Base-by-base conservation (phyloP, 768 basidiomycete genomes). In the Sporobolomyces phaffii region DNA sequence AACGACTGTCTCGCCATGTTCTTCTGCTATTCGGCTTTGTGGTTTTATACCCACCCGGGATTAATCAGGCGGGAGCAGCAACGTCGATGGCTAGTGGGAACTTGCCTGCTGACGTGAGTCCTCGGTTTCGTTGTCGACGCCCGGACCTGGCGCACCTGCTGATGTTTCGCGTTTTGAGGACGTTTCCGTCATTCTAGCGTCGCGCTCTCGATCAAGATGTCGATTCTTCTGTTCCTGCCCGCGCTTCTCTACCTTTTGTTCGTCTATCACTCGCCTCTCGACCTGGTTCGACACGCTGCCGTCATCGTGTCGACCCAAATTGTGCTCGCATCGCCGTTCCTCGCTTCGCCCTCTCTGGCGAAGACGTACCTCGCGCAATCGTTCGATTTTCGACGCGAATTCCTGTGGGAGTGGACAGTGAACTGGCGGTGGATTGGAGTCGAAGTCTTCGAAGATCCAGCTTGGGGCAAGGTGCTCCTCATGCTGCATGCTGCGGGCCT, bases 371-470 rank as follows among this genome's bases (percentile, higher is more conserved):
- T 53, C 52, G 52, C 52, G 20, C 75, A 81, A n/a, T 2, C 84
- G 3, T 99, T 94, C 76, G 86, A 98, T 75, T 81, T 99, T 62
- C 85, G 85, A 5, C 86, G 96, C 18, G 82, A 86, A 11, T 99
- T 99, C 79, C 78, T 96, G 34, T 96, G 89, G 78, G 86, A 89
- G 76, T 99, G 94, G 94, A 97, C 94, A 0, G 92, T 97, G 62
- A 99, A 98, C 76, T 99, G 96, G 96, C 84, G 91, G 49, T 87
- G 94, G 74, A 69, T 99, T 3, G 80, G 82, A 31, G 34, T 38
- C 15, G 89, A 92, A 76, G 80, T 80, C 8, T 98, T 97, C 78
- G 78, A 90, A 51, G 86, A 85, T 65, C 76, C 78, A 4, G 76
- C 74, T 48, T 88, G 87, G 79, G 85, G 88, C 1, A 79, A 76